phyloP scores from a whole-genome alignment of 1,284 basidiomycete genomes.

The Takashimella koratensis region DNA sequence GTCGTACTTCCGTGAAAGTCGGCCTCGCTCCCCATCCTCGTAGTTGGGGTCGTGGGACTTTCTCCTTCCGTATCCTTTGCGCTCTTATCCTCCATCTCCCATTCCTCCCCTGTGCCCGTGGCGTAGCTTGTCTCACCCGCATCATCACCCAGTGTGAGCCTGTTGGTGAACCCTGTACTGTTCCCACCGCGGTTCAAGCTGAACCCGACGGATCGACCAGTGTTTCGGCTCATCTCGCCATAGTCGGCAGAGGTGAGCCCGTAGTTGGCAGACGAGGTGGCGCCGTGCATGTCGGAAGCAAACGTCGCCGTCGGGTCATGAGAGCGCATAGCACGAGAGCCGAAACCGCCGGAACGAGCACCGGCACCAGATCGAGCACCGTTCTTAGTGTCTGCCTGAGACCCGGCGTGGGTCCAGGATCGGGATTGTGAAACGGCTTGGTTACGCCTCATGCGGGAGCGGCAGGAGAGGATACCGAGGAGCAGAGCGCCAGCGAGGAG shows the following conservation, averaged over 20 bases:
- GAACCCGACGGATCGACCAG: not conserved
- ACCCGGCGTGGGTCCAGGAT: constrained; percentile 29
- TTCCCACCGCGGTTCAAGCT: constrained; percentile 11
- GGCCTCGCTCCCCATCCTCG: constrained; percentile 11
- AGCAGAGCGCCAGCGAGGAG: constrained; percentile 22
- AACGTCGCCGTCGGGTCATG: constrained; percentile 10
- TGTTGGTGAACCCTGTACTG: constrained; percentile 25
- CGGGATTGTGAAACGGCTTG: constrained; percentile 18
- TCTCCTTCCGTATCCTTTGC: not conserved
- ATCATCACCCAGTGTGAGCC: constrained; percentile 13
- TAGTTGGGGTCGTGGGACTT: constrained; percentile 13
- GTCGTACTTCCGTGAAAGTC: constrained; percentile 23
- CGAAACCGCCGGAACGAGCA: not conserved
- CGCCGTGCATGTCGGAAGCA: constrained; percentile 14
- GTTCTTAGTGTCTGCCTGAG: constrained; percentile 8
- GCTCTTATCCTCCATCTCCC: constrained; percentile 20
- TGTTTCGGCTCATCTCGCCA: not conserved
- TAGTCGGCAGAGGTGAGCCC: constrained; percentile 8
- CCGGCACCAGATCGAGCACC: not conserved
- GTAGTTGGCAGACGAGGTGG: constrained; percentile 14
- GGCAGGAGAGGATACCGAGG: constrained; percentile 24
- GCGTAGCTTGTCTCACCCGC: not conserved
- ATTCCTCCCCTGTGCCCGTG: constrained; percentile 13
- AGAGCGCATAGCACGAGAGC: not conserved
- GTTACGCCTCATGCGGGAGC: constrained; percentile 20